Evolutionary conservation across 1,139 yeast genomes (phyloP).

Genomic region (Lodderomyces metapsilosis): DNA sequence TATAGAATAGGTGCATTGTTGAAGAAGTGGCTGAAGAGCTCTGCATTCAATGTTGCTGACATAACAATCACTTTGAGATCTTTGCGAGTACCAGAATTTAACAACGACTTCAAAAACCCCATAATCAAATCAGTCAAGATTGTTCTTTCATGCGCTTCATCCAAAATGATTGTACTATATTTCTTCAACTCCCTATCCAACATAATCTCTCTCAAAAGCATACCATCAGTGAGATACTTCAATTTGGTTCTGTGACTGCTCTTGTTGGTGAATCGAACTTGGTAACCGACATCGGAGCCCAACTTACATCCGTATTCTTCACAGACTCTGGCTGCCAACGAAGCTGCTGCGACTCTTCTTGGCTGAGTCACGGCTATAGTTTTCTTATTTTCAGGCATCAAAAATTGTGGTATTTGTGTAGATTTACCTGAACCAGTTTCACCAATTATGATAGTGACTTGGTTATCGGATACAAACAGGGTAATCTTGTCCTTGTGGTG

Average conservation of each 20-base stretch:
- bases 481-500: slow-evolving; percentile 66
- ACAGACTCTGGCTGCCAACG: slow-evolving; percentile 88
- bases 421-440: slow-evolving; percentile 99
- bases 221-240: slow-evolving; percentile 94
- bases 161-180: slow-evolving; percentile 80
- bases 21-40: slow-evolving; percentile 77
- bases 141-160: slow-evolving; percentile 98
- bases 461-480: slow-evolving; percentile 51
- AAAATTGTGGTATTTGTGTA: slow-evolving; percentile 93
- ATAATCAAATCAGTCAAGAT: slow-evolving; percentile 84
- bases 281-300: slow-evolving; percentile 89
- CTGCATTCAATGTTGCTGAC: slow-evolving; percentile 98
- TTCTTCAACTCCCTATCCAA: slow-evolving; percentile 60
- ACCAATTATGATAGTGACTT: slow-evolving; percentile 82
- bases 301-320: slow-evolving; percentile 77
- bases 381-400: slow-evolving; percentile 52
- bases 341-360: slow-evolving; percentile 95
- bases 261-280: slow-evolving; percentile 71
- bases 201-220: slow-evolving; percentile 90
- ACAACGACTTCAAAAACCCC: slow-evolving; percentile 77
- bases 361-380: slow-evolving; percentile 94
- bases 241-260: slow-evolving; percentile 53
- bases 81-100: slow-evolving; percentile 47
- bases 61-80: slow-evolving; percentile 64
- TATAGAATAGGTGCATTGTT: slow-evolving; percentile 73